Base-by-base conservation (phyloP, 78 protist genomes). In the Polysphondylium violaceum region DNA sequence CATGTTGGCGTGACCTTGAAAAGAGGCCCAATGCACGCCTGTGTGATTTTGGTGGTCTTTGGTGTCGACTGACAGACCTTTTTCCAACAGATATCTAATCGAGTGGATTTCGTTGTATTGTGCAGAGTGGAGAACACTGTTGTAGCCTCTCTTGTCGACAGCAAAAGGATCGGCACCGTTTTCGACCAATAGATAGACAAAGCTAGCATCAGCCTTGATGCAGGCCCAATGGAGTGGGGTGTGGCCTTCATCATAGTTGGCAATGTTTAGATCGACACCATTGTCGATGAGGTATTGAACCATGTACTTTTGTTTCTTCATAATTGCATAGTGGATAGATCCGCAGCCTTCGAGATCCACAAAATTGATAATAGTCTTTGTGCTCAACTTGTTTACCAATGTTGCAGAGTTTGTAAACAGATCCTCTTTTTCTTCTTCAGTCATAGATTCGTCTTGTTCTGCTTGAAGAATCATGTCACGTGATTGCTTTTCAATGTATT, bases 211-310 rank as follows among this genome's bases (percentile, higher is more conserved):
- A 14, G 86, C 60, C 9, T 65, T 29, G 27, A 89, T 89, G 27
- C 85, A 55, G 9, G 94, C 87, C 94, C 94, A 89, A 40, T 75
- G 83, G 36, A 89, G 31, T 33, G 94, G 83, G n/a, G 94, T 72
- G 36, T 76, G 85, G 19, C 91, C 88, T 29, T 65, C 79, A 19
- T 64, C 60, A 25, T 61, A 27, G 44, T 47, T 65, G n/a, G 43
- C 64, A 50, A 89, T 67, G 67, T 79, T 67, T 23, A 72, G 27
- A 29, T 53, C 43, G 40, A 76, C 94, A 27, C 90, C 90, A 31
- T 69, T 40, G 44, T 51, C 85, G 40, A 93, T 59, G 12, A 94
- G 85, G 47, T 68, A 77, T 23, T 69, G 35, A 40, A 88, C 96
- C 50, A 78, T 50, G 11, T 43, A 12, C 21, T 36, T 17, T 23